Percentiles rank a stretch among this genome's conserved stretches.
phyloP scores from a whole-genome alignment of 2,329 filamentous ascomycete genomes.

The Ceratocystiopsis sp. region DNA sequence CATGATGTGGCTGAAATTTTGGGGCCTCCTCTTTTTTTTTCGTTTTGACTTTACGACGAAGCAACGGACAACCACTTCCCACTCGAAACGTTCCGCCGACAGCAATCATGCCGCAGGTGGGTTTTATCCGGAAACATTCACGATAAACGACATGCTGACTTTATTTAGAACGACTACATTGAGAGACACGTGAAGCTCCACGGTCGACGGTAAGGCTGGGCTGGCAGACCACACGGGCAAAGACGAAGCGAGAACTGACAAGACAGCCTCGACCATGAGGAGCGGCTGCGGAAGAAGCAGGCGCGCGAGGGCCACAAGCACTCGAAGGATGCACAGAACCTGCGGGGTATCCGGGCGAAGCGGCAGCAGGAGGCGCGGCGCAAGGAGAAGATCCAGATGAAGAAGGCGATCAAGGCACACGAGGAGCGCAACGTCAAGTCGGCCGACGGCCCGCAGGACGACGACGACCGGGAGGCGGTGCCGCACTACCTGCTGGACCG shows the following conservation, averaged over 20 bases:
- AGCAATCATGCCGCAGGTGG: neutral
- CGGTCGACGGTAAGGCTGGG: conserved; percentile 17
- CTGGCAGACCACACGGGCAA: neutral
- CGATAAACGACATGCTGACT: conserved; percentile 16
- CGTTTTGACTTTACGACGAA: too few relatives aligned
- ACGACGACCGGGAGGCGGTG: conserved; percentile 64
- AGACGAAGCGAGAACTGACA: conserved; percentile 15
- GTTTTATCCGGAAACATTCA: neutral
- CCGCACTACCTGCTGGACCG: conserved; percentile 90
- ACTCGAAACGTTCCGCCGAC: neutral
- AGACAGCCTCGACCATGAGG: conserved; percentile 54
- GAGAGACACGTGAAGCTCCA: conserved; percentile 56
- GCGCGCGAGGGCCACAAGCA: conserved; percentile 82
- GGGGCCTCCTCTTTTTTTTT: too few relatives aligned
- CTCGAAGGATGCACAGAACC: conserved; percentile 81
- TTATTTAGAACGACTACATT: conserved; percentile 62
- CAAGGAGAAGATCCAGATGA: conserved; percentile 97
- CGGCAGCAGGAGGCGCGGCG: conserved; percentile 83
- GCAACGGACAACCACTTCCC: too few relatives aligned
- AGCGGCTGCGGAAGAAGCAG: conserved; percentile 69
- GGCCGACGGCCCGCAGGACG: conserved; percentile 36
- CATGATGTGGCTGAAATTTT: too few relatives aligned
- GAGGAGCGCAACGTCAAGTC: conserved; percentile 95
- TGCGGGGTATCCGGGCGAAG: conserved; percentile 83
- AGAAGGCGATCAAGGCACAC: conserved; percentile 83